These are phyloP conservation scores for Alternaria viburni DNA, from an alignment of 2,329 filamentous ascomycete species.

Conservation along the genomic window DNA sequence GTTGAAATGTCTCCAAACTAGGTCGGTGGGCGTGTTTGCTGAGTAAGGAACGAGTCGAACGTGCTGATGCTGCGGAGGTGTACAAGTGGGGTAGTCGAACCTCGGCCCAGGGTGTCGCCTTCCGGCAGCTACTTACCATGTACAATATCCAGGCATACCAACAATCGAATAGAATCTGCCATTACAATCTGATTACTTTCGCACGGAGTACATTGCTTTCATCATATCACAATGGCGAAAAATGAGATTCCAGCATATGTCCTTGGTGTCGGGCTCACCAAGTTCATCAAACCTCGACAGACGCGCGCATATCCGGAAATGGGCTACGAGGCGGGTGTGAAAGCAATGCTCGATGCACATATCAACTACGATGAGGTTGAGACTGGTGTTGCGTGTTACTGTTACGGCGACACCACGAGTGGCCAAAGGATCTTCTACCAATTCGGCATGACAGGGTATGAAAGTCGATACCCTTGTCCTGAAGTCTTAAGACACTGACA, in stretches of 20 bases:
- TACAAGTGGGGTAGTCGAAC: slow-evolving; percentile 16
- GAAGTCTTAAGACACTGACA: slow-evolving; percentile 35
- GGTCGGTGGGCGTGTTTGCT: background rate
- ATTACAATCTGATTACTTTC: background rate
- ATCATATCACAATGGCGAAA: slow-evolving; percentile 29
- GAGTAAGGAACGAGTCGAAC: slow-evolving; percentile 9
- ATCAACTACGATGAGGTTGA: slow-evolving; percentile 97
- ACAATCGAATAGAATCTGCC: background rate
- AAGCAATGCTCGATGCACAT: slow-evolving; percentile 79
- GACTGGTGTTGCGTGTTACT: slow-evolving; percentile 91
- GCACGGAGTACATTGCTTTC: background rate
- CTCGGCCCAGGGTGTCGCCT: slow-evolving; percentile 14
- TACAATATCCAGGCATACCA: background rate
- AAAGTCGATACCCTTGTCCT: background rate
- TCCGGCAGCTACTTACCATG: background rate
- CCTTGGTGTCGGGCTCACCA: slow-evolving; percentile 95
- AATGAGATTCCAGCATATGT: slow-evolving; percentile 70
- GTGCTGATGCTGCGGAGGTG: slow-evolving; percentile 1
- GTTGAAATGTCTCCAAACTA: background rate
- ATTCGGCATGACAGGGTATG: slow-evolving; percentile 81
- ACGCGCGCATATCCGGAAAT: slow-evolving; percentile 93
- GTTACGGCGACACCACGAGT: slow-evolving; percentile 92
- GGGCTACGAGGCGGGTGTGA: slow-evolving; percentile 88
- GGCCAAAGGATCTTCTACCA: slow-evolving; percentile 97
- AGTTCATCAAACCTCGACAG: slow-evolving; percentile 95